Base-by-base conservation (phyloP, 1,284 basidiomycete genomes). In the Chalciporus piperatoides region DNA sequence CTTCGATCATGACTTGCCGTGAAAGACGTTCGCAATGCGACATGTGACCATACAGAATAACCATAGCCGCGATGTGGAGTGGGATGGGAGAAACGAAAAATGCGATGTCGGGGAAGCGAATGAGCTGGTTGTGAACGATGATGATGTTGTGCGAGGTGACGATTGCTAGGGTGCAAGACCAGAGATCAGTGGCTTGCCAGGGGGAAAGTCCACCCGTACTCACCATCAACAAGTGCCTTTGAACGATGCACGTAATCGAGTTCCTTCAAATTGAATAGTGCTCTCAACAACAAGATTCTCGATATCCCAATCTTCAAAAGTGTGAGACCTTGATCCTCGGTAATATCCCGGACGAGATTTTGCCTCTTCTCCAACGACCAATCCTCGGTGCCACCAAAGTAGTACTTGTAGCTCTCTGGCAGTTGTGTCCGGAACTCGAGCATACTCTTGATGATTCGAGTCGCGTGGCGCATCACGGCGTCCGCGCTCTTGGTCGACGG, bases 31-130 rank as follows among this genome's bases (percentile, higher is more conserved):
- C 79, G 55, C 84, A 86, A 46, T 80, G 79, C 7, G 84, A 87
- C 78, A 89, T 88, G 60, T 86, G 84, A 0, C 89, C 89, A 62
- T 84, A 91, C 9, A 91, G 73, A 50, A 91, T 90, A 51, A 91
- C 85, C 87, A 91, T 90, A 6, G 89, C 88, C 0, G 88, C 85
- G 49, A 90, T 89, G 64, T 91, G 88, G 30, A 91, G 73, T 24
- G 89, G 89, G 52, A 87, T 88, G 1, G 89, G 88, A 2, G 88
- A 89, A 15, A 87, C 86, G 63, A 91, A 91, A 71, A 91, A 91
- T 1, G 82, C 86, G 57, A 86, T 85, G 56, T 90, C 84, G 7
- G 88, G 87, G 73, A 83, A 90, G 25, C 78, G 78, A 56, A 90
- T 89, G 46, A 91, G 77, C 55, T 86, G 81, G 52, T 84, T 82